Percentiles rank a stretch among this genome's conserved stretches.
phyloP scores from a whole-genome alignment of 2,329 filamentous ascomycete genomes.

The Cladosporium sp. region DNA sequence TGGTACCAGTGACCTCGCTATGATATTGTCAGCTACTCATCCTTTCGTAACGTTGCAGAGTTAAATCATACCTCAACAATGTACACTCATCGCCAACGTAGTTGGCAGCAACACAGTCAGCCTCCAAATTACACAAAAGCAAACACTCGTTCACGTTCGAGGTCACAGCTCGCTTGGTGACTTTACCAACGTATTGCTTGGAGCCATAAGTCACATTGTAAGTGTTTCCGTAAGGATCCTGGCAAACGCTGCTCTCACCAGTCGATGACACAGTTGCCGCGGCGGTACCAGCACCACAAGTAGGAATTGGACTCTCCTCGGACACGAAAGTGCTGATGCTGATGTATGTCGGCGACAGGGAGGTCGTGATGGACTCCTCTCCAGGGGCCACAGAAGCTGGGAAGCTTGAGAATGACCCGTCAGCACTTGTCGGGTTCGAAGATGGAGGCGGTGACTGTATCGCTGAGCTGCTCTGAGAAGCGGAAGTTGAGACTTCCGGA shows the following conservation, averaged over 20 bases:
- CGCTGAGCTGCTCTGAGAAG: background rate
- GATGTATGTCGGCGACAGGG: conserved; percentile 2
- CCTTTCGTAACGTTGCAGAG: background rate
- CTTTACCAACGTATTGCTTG: conserved; percentile 25
- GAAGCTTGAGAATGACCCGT: background rate
- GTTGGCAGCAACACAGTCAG: conserved; percentile 29
- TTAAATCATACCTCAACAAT: conserved; percentile 20
- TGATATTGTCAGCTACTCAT: background rate
- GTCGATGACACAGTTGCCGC: background rate
- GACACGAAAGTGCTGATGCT: conserved; percentile 16
- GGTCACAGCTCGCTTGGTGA: conserved; percentile 24
- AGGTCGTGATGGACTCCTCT: background rate
- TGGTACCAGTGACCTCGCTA: conserved; percentile 28
- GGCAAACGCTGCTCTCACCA: conserved; percentile 16
- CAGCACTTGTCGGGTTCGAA: background rate
- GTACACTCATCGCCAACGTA: conserved; percentile 30
- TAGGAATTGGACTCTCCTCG: conserved; percentile 9
- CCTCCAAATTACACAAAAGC: conserved; percentile 25
- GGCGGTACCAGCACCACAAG: conserved; percentile 11
- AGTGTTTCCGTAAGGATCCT: conserved; percentile 26
- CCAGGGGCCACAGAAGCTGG: background rate
- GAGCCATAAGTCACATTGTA: conserved; percentile 27
- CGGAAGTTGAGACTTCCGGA: background rate
- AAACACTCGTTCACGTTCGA: conserved; percentile 26
- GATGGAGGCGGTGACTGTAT: background rate